These are phyloP conservation scores for Laguncularia racemosa DNA, from an alignment of 345 rosid species.

Conservation along the genomic window DNA sequence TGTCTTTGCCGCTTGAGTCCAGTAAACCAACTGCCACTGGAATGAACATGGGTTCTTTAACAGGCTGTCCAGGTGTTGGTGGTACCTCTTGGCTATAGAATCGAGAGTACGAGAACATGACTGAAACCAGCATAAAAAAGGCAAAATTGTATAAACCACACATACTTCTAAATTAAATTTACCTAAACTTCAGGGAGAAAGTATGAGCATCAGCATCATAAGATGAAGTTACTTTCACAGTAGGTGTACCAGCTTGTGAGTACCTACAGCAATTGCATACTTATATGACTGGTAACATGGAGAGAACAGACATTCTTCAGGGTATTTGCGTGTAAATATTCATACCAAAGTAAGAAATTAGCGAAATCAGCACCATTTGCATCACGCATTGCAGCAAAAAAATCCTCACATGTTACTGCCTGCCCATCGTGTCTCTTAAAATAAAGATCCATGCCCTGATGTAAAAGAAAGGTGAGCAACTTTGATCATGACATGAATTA, in stretches of 20 bases:
- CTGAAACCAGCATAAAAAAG: neutral
- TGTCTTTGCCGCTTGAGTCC: slow-evolving; percentile 76
- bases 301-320: neutral
- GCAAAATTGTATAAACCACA: neutral
- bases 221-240: slow-evolving; percentile 70
- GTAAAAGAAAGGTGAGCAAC: slow-evolving; percentile 13
- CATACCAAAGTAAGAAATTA: slow-evolving; percentile 85
- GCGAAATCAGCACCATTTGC: slow-evolving; percentile 92
- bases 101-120: neutral
- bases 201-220: slow-evolving; percentile 68
- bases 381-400: slow-evolving; percentile 94
- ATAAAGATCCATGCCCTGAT: slow-evolving; percentile 96
- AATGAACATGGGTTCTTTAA: slow-evolving; percentile 88
- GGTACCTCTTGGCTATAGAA: slow-evolving; percentile 75
- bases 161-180: neutral
- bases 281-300: neutral
- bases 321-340: slow-evolving; percentile 4
- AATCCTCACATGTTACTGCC: slow-evolving; percentile 99
- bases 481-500: neutral
- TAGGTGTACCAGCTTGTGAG: slow-evolving; percentile 97
- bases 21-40: slow-evolving; percentile 76
- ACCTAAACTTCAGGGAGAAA: slow-evolving; percentile 90
- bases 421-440: slow-evolving; percentile 92
- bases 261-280: slow-evolving; percentile 46
- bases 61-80: slow-evolving; percentile 82